These are phyloP conservation scores for Apiospora pterosperma DNA, from an alignment of 2,329 filamentous ascomycete species.

Conservation along the genomic window DNA sequence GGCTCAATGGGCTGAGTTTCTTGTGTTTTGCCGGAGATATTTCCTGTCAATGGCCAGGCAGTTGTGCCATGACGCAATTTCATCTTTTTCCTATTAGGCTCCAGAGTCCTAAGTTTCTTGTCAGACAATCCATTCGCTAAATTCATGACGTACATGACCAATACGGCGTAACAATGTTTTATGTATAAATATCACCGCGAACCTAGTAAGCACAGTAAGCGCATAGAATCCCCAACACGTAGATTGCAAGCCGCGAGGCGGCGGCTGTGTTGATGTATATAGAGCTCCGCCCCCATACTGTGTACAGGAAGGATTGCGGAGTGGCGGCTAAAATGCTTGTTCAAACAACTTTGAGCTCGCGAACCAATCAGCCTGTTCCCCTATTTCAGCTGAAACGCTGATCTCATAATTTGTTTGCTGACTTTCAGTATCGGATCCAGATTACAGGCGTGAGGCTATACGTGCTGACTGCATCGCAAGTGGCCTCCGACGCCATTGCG, in stretches of 20 bases:
- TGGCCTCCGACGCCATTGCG: background rate
- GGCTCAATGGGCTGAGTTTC: no score
- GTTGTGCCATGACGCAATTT: background rate
- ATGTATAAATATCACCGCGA: background rate
- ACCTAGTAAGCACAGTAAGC: background rate
- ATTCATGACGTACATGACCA: no score
- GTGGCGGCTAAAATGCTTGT: background rate
- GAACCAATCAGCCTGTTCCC: background rate
- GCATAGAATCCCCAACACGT: background rate
- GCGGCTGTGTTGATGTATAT: background rate
- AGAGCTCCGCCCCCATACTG: background rate
- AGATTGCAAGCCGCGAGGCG: background rate
- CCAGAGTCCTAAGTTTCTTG: no score
- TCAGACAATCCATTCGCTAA: no score
- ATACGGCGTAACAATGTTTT: no score
- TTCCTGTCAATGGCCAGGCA: background rate
- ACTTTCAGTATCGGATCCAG: no score
- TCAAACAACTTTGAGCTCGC: background rate
- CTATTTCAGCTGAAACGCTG: background rate
- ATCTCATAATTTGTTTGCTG: background rate
- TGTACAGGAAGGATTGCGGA: background rate
- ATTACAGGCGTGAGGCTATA: no score
- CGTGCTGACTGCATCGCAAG: background rate
- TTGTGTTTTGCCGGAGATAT: no score
- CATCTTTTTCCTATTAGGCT: background rate